These are phyloP conservation scores for Porcisia hertigi DNA, from an alignment of 208 protist species.

Conservation along the genomic window DNA sequence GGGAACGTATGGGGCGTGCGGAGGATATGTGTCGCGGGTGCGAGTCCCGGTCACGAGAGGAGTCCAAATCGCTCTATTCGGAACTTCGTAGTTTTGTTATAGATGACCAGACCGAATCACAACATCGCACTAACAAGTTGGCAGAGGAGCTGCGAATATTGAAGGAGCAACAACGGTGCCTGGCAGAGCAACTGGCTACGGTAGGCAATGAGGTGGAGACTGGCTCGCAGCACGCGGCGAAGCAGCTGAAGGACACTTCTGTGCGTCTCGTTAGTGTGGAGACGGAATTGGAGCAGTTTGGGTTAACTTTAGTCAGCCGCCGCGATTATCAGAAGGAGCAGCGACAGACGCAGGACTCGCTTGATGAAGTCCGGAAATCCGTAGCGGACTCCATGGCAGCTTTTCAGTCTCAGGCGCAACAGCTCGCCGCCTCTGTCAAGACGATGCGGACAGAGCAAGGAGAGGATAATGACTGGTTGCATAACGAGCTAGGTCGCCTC, in stretches of 20 bases:
- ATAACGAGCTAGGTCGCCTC: slow-evolving; percentile 27
- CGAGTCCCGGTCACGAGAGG: slow-evolving; percentile 7
- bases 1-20: not conserved
- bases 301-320: not conserved
- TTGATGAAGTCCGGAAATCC: not conserved
- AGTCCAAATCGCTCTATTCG: slow-evolving; percentile 17
- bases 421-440: slow-evolving; percentile 7
- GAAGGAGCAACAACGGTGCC: slow-evolving; percentile 20
- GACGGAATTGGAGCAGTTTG: slow-evolving; percentile 8
- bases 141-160: slow-evolving; percentile 17
- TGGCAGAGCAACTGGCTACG: slow-evolving; percentile 14
- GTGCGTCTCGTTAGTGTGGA: slow-evolving; percentile 14
- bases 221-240: not conserved
- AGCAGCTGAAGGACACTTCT: slow-evolving; percentile 15
- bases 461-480: slow-evolving; percentile 35
- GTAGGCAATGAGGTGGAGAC: not conserved
- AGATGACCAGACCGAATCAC: slow-evolving; percentile 1
- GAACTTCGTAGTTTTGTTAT: slow-evolving; percentile 16
- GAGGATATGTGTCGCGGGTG: not conserved
- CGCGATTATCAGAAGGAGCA: slow-evolving; percentile 16
- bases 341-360: slow-evolving; percentile 10
- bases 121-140: slow-evolving; percentile 9
- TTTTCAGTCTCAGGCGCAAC: slow-evolving; percentile 9
- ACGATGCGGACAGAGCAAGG: slow-evolving; percentile 13
- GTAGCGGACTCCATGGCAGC: not conserved